A percentile compares a stretch with the other conserved stretches of the same genome.
phyloP scores from a whole-genome alignment of 2,329 filamentous ascomycete species.

The Cladophialophora carrionii region DNA sequence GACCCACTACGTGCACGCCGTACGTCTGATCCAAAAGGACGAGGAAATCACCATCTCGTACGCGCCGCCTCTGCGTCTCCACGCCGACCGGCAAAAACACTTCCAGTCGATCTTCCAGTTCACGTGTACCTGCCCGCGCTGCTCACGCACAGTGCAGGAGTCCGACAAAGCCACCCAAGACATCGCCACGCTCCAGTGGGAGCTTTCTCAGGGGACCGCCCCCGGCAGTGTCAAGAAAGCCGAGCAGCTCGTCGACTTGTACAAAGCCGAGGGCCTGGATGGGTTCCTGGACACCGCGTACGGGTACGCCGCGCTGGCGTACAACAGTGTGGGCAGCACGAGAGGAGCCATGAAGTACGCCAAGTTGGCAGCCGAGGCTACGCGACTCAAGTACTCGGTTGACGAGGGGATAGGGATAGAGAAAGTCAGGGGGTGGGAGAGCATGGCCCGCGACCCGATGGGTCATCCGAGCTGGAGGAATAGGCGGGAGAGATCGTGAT shows the following conservation, averaged over 20 bases:
- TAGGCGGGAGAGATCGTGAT: neutral
- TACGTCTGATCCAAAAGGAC: slow-evolving; percentile 75
- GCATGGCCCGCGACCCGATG: neutral
- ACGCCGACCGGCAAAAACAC: slow-evolving; percentile 23
- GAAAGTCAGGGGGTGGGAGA: neutral
- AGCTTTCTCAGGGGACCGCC: slow-evolving; percentile 17
- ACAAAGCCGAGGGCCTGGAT: slow-evolving; percentile 25
- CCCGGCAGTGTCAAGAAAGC: slow-evolving; percentile 24
- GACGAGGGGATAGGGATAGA: neutral
- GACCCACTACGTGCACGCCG: slow-evolving; percentile 28
- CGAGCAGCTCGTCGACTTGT: slow-evolving; percentile 26
- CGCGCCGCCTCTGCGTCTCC: slow-evolving; percentile 25
- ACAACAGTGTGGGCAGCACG: slow-evolving; percentile 28
- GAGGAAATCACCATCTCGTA: slow-evolving; percentile 97
- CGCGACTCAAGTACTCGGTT: slow-evolving; percentile 22
- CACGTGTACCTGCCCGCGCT: slow-evolving; percentile 30
- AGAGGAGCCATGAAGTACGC: slow-evolving; percentile 33
- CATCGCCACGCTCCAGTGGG: slow-evolving; percentile 22
- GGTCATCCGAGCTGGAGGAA: neutral
- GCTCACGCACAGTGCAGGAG: slow-evolving; percentile 4
- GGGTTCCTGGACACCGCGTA: slow-evolving; percentile 30
- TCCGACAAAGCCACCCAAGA: slow-evolving; percentile 22
- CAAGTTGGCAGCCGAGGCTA: slow-evolving; percentile 26
- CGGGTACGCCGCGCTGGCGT: slow-evolving; percentile 30
- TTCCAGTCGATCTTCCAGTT: slow-evolving; percentile 28